Conservation (phyloP, 352 stramenopile genomes). For the Globisporangium nunn region DNA sequence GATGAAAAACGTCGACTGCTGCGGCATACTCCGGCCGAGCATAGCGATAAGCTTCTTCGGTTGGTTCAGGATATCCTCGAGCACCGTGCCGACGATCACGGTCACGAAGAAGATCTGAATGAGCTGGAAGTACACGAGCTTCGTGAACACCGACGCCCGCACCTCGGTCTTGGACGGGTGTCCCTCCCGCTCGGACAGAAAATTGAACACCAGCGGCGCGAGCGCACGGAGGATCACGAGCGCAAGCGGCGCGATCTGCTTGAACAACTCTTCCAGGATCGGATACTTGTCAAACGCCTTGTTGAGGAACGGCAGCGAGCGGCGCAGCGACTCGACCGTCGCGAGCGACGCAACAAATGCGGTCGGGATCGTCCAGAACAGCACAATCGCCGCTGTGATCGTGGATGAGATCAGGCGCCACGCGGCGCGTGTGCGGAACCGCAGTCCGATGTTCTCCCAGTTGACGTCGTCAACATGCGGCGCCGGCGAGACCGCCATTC, state of each 20-base stretch:
- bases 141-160: constrained; percentile 57
- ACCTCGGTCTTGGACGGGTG: constrained; percentile 65
- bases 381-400: constrained; percentile 54
- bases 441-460: constrained; percentile 67
- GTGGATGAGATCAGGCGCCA: constrained; percentile 41
- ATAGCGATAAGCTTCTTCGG: constrained; percentile 62
- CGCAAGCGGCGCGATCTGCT: constrained; percentile 64
- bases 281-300: constrained; percentile 55
- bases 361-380: constrained; percentile 83
- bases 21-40: constrained; percentile 66
- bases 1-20: constrained; percentile 84
- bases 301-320: constrained; percentile 55
- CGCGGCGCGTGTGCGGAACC: constrained; percentile 39
- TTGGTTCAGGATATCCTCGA: constrained; percentile 67
- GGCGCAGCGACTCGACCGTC: constrained; percentile 59
- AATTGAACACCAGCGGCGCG: constrained; percentile 53
- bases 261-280: constrained; percentile 48
- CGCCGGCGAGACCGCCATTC: constrained; percentile 43
- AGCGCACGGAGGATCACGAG: constrained; percentile 55
- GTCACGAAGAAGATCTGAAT: constrained; percentile 83
- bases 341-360: constrained; percentile 67
- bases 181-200: constrained; percentile 58
- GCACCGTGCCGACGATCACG: constrained; percentile 64
- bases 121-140: constrained; percentile 76
- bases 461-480: constrained; percentile 63